A percentile compares a stretch with the other conserved stretches of the same genome.
These are phyloP conservation scores for Camelina hispida DNA, from an alignment of 345 rosid genomes.

Conservation along the genomic window DNA sequence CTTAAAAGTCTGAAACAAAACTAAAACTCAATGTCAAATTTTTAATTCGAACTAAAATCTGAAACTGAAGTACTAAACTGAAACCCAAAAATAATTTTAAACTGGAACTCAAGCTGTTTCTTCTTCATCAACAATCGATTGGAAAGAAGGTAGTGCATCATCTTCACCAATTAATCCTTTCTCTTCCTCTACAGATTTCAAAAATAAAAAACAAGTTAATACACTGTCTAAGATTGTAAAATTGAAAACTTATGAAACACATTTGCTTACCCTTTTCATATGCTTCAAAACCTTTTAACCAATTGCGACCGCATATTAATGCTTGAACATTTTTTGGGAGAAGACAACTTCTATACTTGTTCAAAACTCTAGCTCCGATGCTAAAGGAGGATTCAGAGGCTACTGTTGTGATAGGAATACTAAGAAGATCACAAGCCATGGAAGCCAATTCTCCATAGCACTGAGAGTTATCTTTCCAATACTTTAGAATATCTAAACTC, in stretches of 20 bases:
- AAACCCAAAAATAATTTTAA: too few species aligned
- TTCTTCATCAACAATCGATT: background rate
- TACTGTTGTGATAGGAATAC: background rate
- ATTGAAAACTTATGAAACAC: background rate
- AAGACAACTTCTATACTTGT: background rate
- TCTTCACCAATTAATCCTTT: background rate
- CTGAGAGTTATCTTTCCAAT: background rate
- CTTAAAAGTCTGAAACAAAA: too few species aligned
- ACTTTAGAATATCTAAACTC: background rate
- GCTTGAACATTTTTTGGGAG: background rate
- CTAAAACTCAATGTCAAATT: too few species aligned
- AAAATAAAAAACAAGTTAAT: background rate
- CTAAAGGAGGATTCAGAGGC: conserved; percentile 2
- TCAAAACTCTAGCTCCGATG: background rate
- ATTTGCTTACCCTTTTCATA: background rate
- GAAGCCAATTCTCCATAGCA: background rate
- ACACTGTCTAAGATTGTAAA: background rate
- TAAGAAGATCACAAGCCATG: background rate
- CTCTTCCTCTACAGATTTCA: background rate
- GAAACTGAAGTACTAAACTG: too few species aligned
- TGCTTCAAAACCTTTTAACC: background rate
- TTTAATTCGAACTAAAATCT: too few species aligned
- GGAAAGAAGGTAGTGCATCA: background rate
- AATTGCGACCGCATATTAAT: background rate
- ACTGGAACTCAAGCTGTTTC: too few species aligned